Evolutionary conservation across 257 asterid species (phyloP), one percentile per base, ranked within the genome.

Genomic region (Penstemon davidsonii): DNA sequence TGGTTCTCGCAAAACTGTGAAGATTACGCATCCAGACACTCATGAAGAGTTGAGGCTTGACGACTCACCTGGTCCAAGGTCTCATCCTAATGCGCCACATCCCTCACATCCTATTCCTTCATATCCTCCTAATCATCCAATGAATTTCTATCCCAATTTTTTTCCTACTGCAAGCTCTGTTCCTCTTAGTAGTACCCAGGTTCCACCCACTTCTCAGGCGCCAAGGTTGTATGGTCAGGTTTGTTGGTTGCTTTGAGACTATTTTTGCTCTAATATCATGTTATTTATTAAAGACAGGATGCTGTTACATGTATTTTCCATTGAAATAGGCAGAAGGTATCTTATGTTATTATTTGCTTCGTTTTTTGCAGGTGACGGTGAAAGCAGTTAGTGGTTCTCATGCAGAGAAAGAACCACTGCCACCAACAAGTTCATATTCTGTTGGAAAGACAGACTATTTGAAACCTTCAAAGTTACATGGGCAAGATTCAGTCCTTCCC

Each of bases 31-130:
- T 74, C 97, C 96, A 15, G 92, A 87, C 0, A 90, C 97, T 69
- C 91, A 84, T 70, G 97, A 90, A 75, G 99, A 90, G 65, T 68
- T 93, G 88, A 93, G 84, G 86, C 91, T 91, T 69, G 96, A 91
- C 59, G 80, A 81, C 19, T 78, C 91, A 36, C 73, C 80, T 8
- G 88, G 70, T 60, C 80, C 79, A 13, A 87, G 90, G 81, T 73
- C 85, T 46, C 87, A 86, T 76, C 75, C 88, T 75, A 79, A 62
- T 73, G 78, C 74, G 83, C 81, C 78, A 67, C 79, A 91, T 81
- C 95, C 81, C 36, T 77, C 92, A 49, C 97, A 86, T 71, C 80
- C 91, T 46, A 74, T 84, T 55, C 62, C 87, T 1, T 75, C 99
- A 61, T 85, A 78, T 79, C 79, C 91, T 38, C 87, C 88, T 68